These are phyloP conservation scores for Paracorniculantispora psalliotae DNA, from an alignment of 2,329 filamentous ascomycete species.

Conservation along the genomic window DNA sequence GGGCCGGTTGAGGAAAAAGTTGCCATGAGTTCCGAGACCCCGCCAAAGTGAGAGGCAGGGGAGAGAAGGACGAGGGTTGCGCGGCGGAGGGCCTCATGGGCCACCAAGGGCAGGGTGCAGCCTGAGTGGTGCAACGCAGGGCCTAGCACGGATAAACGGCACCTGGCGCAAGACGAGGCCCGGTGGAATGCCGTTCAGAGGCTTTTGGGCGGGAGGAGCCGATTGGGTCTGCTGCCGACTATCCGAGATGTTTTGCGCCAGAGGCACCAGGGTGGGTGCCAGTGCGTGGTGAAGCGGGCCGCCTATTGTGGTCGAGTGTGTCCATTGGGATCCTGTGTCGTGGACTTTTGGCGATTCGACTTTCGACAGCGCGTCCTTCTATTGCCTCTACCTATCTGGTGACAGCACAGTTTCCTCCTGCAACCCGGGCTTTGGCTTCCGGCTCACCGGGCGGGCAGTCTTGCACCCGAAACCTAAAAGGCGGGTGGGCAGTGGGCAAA, in stretches of 20 bases:
- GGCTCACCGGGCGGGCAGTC: not conserved
- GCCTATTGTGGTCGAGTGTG: not conserved
- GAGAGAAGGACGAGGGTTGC: not conserved
- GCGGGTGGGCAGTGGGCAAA: not conserved
- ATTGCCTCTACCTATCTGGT: too few species aligned
- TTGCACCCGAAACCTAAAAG: not conserved
- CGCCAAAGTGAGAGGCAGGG: slow-evolving; percentile 6
- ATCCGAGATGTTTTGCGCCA: slow-evolving; percentile 13
- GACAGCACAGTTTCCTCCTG: too few species aligned
- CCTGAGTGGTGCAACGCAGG: slow-evolving; percentile 10
- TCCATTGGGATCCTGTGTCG: too few species aligned
- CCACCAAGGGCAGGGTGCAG: not conserved
- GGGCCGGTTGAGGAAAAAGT: not conserved
- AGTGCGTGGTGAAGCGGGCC: not conserved
- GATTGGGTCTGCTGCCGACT: slow-evolving; percentile 15
- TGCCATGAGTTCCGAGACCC: slow-evolving; percentile 11
- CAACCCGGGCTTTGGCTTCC: too few species aligned
- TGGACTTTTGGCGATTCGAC: too few species aligned
- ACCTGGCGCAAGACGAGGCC: slow-evolving; percentile 9
- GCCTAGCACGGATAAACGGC: slow-evolving; percentile 13
- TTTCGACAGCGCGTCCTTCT: not conserved
- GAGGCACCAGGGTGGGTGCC: not conserved
- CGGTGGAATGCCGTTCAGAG: slow-evolving; percentile 13
- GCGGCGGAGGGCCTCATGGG: not conserved
- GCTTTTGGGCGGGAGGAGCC: slow-evolving; percentile 13